Conservation (phyloP, 208 protist species). For the Entamoeba moshkovskii region DNA sequence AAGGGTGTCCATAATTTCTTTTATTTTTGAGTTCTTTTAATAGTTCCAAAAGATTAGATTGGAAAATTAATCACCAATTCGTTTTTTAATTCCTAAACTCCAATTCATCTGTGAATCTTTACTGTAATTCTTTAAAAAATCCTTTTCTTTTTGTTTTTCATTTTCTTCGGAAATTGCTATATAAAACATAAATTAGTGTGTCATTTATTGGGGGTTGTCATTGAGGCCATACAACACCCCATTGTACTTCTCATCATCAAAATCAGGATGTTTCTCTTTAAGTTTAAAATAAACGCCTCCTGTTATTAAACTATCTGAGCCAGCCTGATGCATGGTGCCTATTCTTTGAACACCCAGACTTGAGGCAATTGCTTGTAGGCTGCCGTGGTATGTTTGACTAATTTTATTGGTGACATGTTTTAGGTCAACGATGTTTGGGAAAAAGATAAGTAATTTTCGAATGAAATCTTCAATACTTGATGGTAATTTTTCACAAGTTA, state of each 20-base stretch:
- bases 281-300: constrained; percentile 4
- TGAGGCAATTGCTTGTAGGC: not conserved
- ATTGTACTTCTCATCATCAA: not conserved
- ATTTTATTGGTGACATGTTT: constrained; percentile 6
- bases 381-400: not conserved
- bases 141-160: no score
- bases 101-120: no score
- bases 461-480: not conserved
- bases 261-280: not conserved
- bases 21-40: no score
- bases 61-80: no score
- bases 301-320: constrained; percentile 16
- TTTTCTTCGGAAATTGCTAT: no score
- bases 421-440: constrained; percentile 22
- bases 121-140: no score
- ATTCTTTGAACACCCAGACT: not conserved
- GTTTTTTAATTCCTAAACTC: no score
- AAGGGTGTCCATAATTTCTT: no score
- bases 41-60: no score
- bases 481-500: constrained; percentile 2
- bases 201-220: no score
- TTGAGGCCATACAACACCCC: not conserved
- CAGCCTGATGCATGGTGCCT: constrained; percentile 3
- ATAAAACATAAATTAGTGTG: no score
- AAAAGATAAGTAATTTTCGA: not conserved